A percentile compares a stretch with the other conserved stretches of the same genome.
These are phyloP conservation scores for Trichodelitschia bisporula DNA, from an alignment of 495 filamentous ascomycete genomes.

Conservation along the genomic window DNA sequence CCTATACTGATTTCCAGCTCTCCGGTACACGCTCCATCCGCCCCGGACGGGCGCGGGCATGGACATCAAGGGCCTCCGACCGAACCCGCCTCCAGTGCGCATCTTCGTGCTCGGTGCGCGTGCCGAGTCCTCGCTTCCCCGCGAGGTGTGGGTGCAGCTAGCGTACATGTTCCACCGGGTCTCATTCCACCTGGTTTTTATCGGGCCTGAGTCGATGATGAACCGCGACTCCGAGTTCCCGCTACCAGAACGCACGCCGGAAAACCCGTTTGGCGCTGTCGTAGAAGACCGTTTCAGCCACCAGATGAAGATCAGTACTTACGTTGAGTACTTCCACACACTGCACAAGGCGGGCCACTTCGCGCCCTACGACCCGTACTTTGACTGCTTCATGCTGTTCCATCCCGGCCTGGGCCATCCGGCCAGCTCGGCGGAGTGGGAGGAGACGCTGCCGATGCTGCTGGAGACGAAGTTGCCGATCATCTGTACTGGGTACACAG, in stretches of 20 bases:
- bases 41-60: conserved; percentile 48
- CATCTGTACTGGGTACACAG: conserved; percentile 83
- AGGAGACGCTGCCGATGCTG: conserved; percentile 63
- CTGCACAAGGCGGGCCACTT: conserved; percentile 75
- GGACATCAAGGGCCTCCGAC: conserved; percentile 53
- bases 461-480: conserved; percentile 90
- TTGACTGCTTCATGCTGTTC: conserved; percentile 89
- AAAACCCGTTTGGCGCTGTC: conserved; percentile 78
- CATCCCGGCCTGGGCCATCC: conserved; percentile 92
- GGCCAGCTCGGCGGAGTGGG: conserved; percentile 79
- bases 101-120: conserved; percentile 89
- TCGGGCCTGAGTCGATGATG: conserved; percentile 85
- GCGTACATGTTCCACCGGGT: conserved; percentile 68
- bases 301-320: conserved; percentile 84
- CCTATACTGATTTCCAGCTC: conserved; percentile 25
- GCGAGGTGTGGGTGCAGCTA: conserved; percentile 83
- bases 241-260: conserved; percentile 53
- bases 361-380: conserved; percentile 87
- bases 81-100: conserved; percentile 64
- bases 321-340: conserved; percentile 95
- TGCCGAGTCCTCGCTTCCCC: conserved; percentile 83
- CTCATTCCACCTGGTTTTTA: conserved; percentile 68
- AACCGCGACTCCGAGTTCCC: conserved; percentile 80
- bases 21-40: conserved; percentile 84
- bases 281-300: conserved; percentile 69